Evolutionary conservation across 495 filamentous ascomycete genomes (phyloP), one percentile per base, ranked within the genome.

Genomic region (Antarctomyces pellizariae): DNA sequence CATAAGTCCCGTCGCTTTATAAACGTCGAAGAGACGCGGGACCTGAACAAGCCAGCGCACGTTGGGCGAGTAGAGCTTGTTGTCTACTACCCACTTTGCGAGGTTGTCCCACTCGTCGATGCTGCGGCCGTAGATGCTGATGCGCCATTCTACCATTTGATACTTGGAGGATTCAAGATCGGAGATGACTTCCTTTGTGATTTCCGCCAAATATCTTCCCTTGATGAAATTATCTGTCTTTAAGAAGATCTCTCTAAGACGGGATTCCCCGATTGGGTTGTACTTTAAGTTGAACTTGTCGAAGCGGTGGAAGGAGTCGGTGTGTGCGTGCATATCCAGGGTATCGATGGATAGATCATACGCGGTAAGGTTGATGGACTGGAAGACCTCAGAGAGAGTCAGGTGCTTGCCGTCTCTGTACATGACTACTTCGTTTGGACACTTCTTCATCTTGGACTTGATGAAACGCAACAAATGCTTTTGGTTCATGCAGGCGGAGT

Each of bases 281-380:
- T 97, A 97, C 44, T 97, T 97, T 13, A 97, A 58, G 42, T 97
- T 97, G 59, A 97, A 97, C 48, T 97, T 97, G 53, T 97, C 86
- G 44, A 97, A 97, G 0, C 86, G 78, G 46, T 97, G 86, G 52
- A 97, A 97, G 2, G 82, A 86, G 49, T 97, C 86, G 2, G 78
- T 93, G 41, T 97, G 86, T 17, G 86, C 84, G 59, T 97, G 86
- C 84, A 95, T 97, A 54, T 97, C 86, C 20, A 97, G 59, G 4
- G 86, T 97, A 49, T 97, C 86, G 36, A 97, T 97, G 50, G 84
- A 93, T 21, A 97, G 56, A 47, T 97, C 89, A 48, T 97, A 97
- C 2, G 86, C 86, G 17, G 80, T 93, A 29, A 97, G 53, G 30
- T 86, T 90, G 52, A 97, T 90, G 49, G 80, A 91, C 39, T 86